A percentile compares a stretch with the other conserved stretches of the same genome.
Conservation (phyloP, 73 alveolate species). For the Paraurostyla sp. region DNA sequence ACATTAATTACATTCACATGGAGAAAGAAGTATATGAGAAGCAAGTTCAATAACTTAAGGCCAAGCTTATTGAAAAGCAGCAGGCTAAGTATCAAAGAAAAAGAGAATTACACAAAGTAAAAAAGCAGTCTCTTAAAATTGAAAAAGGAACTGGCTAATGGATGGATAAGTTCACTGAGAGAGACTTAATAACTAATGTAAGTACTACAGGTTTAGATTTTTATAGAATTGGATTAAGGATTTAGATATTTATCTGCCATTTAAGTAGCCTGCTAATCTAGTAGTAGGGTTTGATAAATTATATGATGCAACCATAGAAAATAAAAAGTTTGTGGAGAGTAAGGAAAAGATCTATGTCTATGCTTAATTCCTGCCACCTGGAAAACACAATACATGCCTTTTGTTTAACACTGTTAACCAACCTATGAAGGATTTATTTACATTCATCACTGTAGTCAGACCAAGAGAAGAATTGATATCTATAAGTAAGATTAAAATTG, state of each 20-base stretch:
- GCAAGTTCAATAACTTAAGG: not conserved
- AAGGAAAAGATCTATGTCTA: constrained; percentile 45
- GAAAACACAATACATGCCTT: constrained; percentile 59
- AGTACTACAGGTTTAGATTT: not conserved
- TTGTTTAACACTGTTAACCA: constrained; percentile 23
- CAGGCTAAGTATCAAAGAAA: not conserved
- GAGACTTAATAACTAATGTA: not conserved
- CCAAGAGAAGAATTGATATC: constrained; percentile 34
- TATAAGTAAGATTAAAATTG: not conserved
- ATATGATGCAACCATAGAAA: not conserved
- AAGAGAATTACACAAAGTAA: not conserved
- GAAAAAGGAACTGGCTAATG: not conserved
- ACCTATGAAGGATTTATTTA: constrained; percentile 30
- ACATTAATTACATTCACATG: not conserved
- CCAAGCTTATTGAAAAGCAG: not conserved
- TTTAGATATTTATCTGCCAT: not conserved
- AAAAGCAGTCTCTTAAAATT: not conserved
- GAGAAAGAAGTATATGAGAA: constrained; percentile 46
- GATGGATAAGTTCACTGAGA: constrained; percentile 1
- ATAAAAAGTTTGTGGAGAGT: not conserved
- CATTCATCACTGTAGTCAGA: constrained; percentile 6
- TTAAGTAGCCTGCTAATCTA: not conserved
- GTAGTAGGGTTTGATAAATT: constrained; percentile 12
- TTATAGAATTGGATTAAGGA: constrained; percentile 54
- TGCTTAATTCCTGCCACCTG: constrained; percentile 69